Conservation (phyloP, 1,284 basidiomycete species). For the Austropuccinia psidii region DNA sequence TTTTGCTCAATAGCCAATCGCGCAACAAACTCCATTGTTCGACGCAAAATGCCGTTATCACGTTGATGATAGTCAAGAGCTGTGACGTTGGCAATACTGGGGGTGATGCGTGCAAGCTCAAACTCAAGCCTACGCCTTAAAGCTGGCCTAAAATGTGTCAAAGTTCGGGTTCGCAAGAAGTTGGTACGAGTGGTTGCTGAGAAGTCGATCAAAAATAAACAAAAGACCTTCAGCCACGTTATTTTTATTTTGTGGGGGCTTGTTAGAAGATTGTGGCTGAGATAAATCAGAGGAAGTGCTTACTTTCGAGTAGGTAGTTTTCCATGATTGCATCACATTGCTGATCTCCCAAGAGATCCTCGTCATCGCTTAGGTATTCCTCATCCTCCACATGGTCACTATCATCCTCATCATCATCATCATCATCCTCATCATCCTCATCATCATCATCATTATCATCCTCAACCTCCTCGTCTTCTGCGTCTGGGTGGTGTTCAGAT, state of each 20-base stretch:
- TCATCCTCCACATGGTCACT: background rate
- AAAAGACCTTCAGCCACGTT: no score
- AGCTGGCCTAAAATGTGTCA: constrained; percentile 18
- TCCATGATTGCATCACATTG: constrained; percentile 33
- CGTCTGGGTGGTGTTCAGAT: background rate
- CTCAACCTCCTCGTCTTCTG: background rate
- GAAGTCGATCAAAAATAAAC: background rate
- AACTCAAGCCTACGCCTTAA: constrained; percentile 19
- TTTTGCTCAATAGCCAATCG: constrained; percentile 13
- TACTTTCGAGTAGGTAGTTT: constrained; percentile 30
- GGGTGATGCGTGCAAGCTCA: constrained; percentile 23
- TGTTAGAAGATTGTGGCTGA: background rate
- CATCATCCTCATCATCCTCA: constrained; percentile 8
- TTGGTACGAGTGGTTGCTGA: constrained; percentile 24
- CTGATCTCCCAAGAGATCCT: constrained; percentile 16
- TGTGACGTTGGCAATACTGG: constrained; percentile 14
- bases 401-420: background rate
- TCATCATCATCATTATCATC: background rate
- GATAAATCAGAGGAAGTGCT: no score
- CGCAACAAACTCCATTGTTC: constrained; percentile 27
- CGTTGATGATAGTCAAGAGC: constrained; percentile 22
- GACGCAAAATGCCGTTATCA: constrained; percentile 1
- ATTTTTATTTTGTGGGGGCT: background rate
- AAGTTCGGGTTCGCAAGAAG: background rate
- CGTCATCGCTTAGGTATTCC: background rate